These are phyloP conservation scores for Nyctanthes arbortristis DNA, from an alignment of 257 asterid species.

Conservation along the genomic window DNA sequence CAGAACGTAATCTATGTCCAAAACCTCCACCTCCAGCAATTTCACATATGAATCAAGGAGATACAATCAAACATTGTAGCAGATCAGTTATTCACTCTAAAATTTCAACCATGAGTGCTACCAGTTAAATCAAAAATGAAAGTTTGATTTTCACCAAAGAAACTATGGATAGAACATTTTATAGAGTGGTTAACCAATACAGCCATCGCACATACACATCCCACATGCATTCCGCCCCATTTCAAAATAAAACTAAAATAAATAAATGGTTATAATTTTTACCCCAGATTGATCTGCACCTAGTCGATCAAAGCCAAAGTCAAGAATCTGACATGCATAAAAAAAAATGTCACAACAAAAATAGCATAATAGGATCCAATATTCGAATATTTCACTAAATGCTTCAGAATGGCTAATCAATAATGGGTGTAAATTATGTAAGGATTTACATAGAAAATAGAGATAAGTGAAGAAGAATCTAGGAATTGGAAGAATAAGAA, in stretches of 20 bases:
- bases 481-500: neutral
- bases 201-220: neutral
- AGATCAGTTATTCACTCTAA: neutral
- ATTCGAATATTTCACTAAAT: neutral
- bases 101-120: no score
- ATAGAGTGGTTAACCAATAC: neutral
- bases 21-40: neutral
- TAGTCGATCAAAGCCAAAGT: constrained; percentile 93
- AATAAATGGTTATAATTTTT: constrained; percentile 26
- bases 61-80: neutral
- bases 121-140: neutral
- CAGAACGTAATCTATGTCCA: neutral
- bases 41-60: neutral
- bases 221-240: neutral
- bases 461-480: neutral
- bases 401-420: neutral
- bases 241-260: neutral
- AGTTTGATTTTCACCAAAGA: neutral
- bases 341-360: constrained; percentile 29
- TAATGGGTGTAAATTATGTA: neutral
- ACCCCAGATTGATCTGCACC: constrained; percentile 98
- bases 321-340: constrained; percentile 72
- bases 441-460: neutral
- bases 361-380: constrained; percentile 17
- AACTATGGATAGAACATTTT: neutral